Base-by-base conservation (phyloP, 371 early-diverging fungal species). In the Rhizopus sp. region DNA sequence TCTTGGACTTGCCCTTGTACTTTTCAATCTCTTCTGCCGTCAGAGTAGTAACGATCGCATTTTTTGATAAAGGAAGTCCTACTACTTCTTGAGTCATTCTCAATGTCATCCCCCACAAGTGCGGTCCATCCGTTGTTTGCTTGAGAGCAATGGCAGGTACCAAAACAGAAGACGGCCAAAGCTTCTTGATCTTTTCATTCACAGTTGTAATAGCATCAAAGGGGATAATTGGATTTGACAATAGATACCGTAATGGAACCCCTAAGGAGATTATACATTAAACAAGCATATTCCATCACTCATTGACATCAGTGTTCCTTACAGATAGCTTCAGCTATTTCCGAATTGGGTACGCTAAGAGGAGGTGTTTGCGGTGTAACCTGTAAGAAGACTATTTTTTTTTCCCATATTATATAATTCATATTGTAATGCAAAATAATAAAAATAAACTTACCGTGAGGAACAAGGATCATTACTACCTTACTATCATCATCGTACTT, bases 61-160 rank as follows among this genome's bases (percentile, higher is more conserved):
- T 15, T 3, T 10, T 42, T 7, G 47, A 30, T 1, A 31, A 8
- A 5, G 47, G 47, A 15, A 47, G 31, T 7, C 53, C 75, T 33
- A 86, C 52, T n/a, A 86, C 63, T 48, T 88, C 86, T 3, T 75
- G 72, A 12, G 84, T 85, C 85, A 88, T 82, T 45, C 84, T 75
- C 39, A 88, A 51, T 0, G 88, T 88, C 55, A 88, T 59, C 12
- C 88, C 88, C 87, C 88, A 86, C 33, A 60, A 53, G 8, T 60
- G 30, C 5, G 48, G 53, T 12, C n/a, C 46, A 3, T 31, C n/a
- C 33, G 3, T 16, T 1, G 52, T 10, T 34, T 23, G 30, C 13
- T 41, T 29, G 1, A 62, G 46, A n/a, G 50, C 51, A n/a, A 62
- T 51, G 23, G 51, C 56, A 46, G 56, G 39, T 37, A 50, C 51